Evolutionary conservation across 2,329 filamentous ascomycete species (phyloP), one percentile per base, ranked within the genome.

Genomic region (Pseudocercospora vitis): DNA sequence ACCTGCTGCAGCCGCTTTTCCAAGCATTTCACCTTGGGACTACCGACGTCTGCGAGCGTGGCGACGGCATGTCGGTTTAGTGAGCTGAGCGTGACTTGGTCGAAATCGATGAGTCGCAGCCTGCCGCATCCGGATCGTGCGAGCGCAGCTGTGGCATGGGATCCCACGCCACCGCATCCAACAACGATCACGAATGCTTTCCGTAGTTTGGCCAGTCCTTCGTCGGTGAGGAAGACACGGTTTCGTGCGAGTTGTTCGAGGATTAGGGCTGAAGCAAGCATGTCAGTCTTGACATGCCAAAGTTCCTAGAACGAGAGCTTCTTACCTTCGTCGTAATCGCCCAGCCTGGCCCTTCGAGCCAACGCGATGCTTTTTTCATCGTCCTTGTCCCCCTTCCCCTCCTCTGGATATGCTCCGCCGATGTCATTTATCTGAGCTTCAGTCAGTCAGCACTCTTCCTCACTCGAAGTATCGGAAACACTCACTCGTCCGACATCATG

Each of bases 1-100:
- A 99, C 86, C 63, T 94, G 90, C 63, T 94, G 83, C 58, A 99
- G 75, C 26, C 92, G 79, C 53, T 85, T 84, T 65, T 86, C 81
- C 48, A 99, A 82, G 64, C 89, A 94, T 52, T 88, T 82, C 1
- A 99, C 94, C 74, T 99, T 99, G 7, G 91, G 84, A 9, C 87
- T 90, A 19, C 94, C 94, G 1, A 99, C 94, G 66, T 99, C 94
- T 12, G 90, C 89, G 5, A 97, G 78, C 0, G 92, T 97, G 4
- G 94, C 94, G 1, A 99, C 87, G 7, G 94, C 91, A 73, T 99
- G 94, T n/a, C 94, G 80, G 71, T 99, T 99, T 50, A 99, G 76
- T 2, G 91, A 96, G 59, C 89, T 95, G 39, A 99, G 78, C 0
- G 91, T 95, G 28, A 99, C 92, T 78, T 99, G 94, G 70, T 99